These are phyloP conservation scores for Parasitella parasitica DNA, from an alignment of 371 early-diverging fungal species.

Conservation along the genomic window DNA sequence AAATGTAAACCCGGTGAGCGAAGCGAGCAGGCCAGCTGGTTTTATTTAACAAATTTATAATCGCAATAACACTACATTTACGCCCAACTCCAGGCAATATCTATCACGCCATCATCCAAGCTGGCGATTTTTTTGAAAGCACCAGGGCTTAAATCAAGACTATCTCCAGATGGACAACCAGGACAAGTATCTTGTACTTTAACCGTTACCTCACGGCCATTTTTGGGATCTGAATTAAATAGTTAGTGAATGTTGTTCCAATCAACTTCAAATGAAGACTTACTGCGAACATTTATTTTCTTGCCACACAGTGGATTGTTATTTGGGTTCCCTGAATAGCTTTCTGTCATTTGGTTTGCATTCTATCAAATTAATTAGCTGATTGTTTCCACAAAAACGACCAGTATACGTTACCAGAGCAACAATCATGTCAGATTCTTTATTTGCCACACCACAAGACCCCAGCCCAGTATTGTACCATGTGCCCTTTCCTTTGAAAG, in stretches of 20 bases:
- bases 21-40: no score
- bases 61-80: no score
- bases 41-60: no score
- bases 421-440: conserved; percentile 31
- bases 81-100: conserved; percentile 38
- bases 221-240: conserved; percentile 29
- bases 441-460: conserved; percentile 32
- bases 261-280: neutral
- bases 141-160: conserved; percentile 52
- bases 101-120: conserved; percentile 41
- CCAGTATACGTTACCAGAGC: conserved; percentile 30
- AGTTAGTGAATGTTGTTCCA: neutral
- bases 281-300: conserved; percentile 23
- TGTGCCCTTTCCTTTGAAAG: conserved; percentile 40
- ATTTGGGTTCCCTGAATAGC: conserved; percentile 43
- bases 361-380: conserved; percentile 22
- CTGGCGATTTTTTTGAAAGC: conserved; percentile 53
- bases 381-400: no score
- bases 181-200: conserved; percentile 44
- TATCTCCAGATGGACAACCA: conserved; percentile 22
- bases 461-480: conserved; percentile 33
- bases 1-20: no score
- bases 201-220: conserved; percentile 36
- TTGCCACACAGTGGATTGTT: conserved; percentile 39
- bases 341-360: conserved; percentile 43